A percentile compares a stretch with the other conserved stretches of the same genome.
phyloP scores from a whole-genome alignment of 2,329 filamentous ascomycete species.

The Aspergillus udagawae region DNA sequence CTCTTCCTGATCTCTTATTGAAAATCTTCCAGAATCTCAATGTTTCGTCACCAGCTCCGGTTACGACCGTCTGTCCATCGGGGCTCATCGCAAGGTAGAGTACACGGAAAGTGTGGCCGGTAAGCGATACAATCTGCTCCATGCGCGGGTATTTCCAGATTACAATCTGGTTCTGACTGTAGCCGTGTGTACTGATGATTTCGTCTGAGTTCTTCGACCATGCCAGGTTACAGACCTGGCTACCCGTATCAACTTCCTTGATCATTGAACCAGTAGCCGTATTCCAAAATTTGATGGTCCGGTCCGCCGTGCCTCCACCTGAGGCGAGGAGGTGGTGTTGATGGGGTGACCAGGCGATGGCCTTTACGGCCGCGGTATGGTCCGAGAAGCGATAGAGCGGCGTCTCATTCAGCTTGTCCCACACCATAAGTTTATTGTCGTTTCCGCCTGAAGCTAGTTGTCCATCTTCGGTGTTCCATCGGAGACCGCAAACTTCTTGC shows the following conservation, averaged over 20 bases:
- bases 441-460: conserved; percentile 95
- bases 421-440: conserved; percentile 98
- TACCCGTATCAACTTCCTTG: conserved; percentile 92
- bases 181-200: conserved; percentile 94
- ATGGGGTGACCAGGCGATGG: conserved; percentile 96
- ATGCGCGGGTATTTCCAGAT: conserved; percentile 99
- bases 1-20: conserved; percentile 69
- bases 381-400: conserved; percentile 92
- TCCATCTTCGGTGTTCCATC: conserved; percentile 95
- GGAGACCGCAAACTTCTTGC: conserved; percentile 93
- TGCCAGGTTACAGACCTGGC: conserved; percentile 96
- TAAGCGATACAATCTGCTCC: conserved; percentile 92
- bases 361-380: conserved; percentile 93
- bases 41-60: conserved; percentile 93
- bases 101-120: conserved; percentile 94
- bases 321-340: conserved; percentile 92
- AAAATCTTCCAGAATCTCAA: conserved; percentile 97
- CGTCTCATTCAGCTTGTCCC: conserved; percentile 92
- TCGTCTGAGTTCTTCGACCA: conserved; percentile 98
- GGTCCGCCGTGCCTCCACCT: conserved; percentile 90
- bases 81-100: conserved; percentile 97
- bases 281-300: conserved; percentile 97
- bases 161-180: conserved; percentile 97
- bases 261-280: conserved; percentile 75
- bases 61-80: conserved; percentile 89